Percentiles rank a stretch among this genome's conserved stretches.
Conservation (phyloP, 2,329 filamentous ascomycete species). For the Leptoxyphium fumago region DNA sequence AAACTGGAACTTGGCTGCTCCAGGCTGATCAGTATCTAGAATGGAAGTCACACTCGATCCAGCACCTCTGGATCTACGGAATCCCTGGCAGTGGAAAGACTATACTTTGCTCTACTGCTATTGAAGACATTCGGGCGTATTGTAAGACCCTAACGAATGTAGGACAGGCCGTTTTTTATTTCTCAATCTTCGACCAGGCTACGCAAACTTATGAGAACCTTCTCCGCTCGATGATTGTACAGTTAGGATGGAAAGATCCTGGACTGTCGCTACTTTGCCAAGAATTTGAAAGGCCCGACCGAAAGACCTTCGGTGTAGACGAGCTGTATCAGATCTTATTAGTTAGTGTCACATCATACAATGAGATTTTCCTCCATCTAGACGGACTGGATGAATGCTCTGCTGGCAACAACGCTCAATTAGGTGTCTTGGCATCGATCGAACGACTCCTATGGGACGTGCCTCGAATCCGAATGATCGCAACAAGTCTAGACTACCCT, state of each 20-base stretch:
- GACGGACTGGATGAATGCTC: constrained; percentile 23
- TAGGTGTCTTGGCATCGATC: constrained; percentile 5
- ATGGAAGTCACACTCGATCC: constrained; percentile 7
- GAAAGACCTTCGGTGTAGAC: constrained; percentile 4
- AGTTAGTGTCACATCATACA: constrained; percentile 3
- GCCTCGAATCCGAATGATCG: constrained; percentile 6
- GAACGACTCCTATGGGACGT: constrained; percentile 4
- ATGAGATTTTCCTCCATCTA: constrained; percentile 17
- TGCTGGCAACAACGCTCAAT: constrained; percentile 5
- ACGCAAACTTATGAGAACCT: constrained; percentile 1
- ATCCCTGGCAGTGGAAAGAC: constrained; percentile 13
- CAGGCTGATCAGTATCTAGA: constrained; percentile 1
- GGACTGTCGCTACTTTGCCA: constrained; percentile 6
- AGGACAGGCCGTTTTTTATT: constrained; percentile 7
- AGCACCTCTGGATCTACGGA: constrained; percentile 11
- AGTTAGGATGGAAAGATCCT: constrained; percentile 7
- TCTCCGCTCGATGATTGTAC: not conserved
- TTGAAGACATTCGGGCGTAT: constrained; percentile 6
- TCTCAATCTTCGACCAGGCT: constrained; percentile 7
- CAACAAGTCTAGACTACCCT: constrained; percentile 10
- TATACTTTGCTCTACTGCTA: constrained; percentile 9
- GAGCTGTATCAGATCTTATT: constrained; percentile 9
- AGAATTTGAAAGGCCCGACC: constrained; percentile 6
- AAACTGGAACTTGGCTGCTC: constrained; percentile 12
- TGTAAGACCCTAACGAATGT: constrained; percentile 1